A percentile compares a stretch with the other conserved stretches of the same genome.
These are phyloP conservation scores for Populus hybrid DNA, from an alignment of 441 rosid species.

Conservation along the genomic window DNA sequence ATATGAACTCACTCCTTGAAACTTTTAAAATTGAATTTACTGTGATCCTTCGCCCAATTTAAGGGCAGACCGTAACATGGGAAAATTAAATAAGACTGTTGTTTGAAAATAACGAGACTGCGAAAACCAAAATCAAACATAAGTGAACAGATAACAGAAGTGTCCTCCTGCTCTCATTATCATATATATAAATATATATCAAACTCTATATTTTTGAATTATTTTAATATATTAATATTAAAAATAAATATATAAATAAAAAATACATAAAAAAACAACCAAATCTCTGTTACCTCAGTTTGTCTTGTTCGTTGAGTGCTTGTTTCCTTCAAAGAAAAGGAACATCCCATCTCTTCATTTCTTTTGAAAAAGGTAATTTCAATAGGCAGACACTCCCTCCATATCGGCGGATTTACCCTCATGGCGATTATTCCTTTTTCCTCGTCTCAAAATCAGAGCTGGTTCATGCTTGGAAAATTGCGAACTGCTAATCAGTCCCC, in stretches of 20 bases:
- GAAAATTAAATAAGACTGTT: not conserved
- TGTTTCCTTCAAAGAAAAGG: not conserved
- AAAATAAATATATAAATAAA: too few species aligned
- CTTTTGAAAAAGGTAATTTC: not conserved
- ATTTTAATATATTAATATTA: too few species aligned
- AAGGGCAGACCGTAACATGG: not conserved
- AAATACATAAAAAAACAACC: too few species aligned
- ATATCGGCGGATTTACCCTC: not conserved
- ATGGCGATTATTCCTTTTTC: not conserved
- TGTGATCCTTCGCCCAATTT: not conserved
- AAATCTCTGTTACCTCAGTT: too few species aligned
- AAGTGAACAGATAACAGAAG: too few species aligned
- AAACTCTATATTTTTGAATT: too few species aligned
- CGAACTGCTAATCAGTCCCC: too few species aligned
- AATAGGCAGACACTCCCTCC: not conserved
- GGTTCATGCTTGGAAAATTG: not conserved
- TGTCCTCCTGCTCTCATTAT: too few species aligned
- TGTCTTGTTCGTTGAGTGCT: not conserved
- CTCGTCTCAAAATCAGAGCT: slow-evolving; percentile 31
- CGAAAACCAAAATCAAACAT: too few species aligned
- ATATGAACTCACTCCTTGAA: too few species aligned
- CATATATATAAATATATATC: too few species aligned
- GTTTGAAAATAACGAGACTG: too few species aligned
- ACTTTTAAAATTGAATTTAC: not conserved
- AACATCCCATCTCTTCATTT: not conserved